Evolutionary conservation across 768 basidiomycete genomes (phyloP), one percentile per base, ranked within the genome.

Genomic region (Mycena filopes): DNA sequence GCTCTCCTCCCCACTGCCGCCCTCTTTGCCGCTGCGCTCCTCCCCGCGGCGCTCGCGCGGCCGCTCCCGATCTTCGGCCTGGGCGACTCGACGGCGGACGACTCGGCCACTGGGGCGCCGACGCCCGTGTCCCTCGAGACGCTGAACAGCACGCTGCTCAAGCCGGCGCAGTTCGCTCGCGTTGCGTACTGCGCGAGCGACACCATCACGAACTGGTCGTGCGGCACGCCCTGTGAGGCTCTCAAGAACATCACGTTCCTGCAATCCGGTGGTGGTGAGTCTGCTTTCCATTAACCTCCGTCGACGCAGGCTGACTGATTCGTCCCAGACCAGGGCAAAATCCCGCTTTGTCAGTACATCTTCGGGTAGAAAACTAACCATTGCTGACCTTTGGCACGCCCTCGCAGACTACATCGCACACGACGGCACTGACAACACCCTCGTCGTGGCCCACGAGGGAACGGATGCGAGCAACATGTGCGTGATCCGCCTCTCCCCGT

Each of bases 371-470:
- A 33, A 33, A 33, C 12, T 12, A 55, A 46, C 20, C 31, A 33
- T 57, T 26, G 41, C 29, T 50, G 15, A 33, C 21, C 11, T 26
- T 6, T 25, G 25, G 20, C 16, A 18, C 41, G 25, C 33, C 21
- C 12, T 25, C 46, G 15, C 41, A 80, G 79, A 76, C 62, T 81
- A 74, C 60, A 74, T 83, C 46, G 82, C 80, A 1, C 75, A 80
- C 60, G 78, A 82, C 57, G 71, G 72, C 4, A 59, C 71, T 1
- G 71, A 70, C 12, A 51, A 79, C 36, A 72, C 70, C 11, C 72
- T 83, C 60, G 78, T 83, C n/a, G 79, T 83, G 18, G 80, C 81
- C 18, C 82, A 83, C 55, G 75, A 83, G 58, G 82, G 82, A 10
- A 83, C 82, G 11, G 72, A 82, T 41, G 60, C 76, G 5, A 41